Base-by-base conservation (phyloP, 2,329 filamentous ascomycete genomes). In the Phoma sp. region DNA sequence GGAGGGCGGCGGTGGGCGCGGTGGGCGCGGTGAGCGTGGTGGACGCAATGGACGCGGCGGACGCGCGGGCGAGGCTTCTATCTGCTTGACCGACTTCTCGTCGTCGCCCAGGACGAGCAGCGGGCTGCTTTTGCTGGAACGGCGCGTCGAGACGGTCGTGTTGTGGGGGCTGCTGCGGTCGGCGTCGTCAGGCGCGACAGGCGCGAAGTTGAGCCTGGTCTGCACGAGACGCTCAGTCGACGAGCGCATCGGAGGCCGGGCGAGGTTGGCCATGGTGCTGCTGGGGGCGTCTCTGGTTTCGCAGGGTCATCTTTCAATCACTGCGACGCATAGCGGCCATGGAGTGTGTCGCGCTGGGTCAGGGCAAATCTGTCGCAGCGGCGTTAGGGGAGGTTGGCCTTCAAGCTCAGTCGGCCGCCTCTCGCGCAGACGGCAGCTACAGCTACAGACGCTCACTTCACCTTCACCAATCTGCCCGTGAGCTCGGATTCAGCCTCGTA, bases 181-280 rank as follows among this genome's bases (percentile, higher is more conserved):
- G 35, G 31, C 17, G 40, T 48, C n/a, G 53, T 70, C 67, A 63
- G 58, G 55, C 62, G 64, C 68, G 54, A 60, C 64, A 45, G 66
- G 65, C 59, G 72, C 65, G 57, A 70, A 70, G 58, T 62, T 63
- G 53, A 64, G 67, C 58, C 59, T 65, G 43, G 63, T 65, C 48
- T 65, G 69, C 36, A 55, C 52, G 45, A 55, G 46, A 57, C 71
- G 69, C 61, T 74, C 72, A 66, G 61, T 62, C 57, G 69, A 63
- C 57, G 72, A 67, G 60, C 71, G 69, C 61, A 72, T 35, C 41
- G 52, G 61, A 45, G 65, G 62, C 64, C 65, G 59, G 51, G 57
- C 62, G 57, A 58, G 63, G 57, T 68, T 64, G 65, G 65, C 65
- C 65, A 68, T 68, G 57, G 39, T 65, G 32, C 51, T 58, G 58